Evolutionary conservation across 495 filamentous ascomycete genomes (phyloP), one percentile per base, ranked within the genome.

Genomic region (Podospora didyma): DNA sequence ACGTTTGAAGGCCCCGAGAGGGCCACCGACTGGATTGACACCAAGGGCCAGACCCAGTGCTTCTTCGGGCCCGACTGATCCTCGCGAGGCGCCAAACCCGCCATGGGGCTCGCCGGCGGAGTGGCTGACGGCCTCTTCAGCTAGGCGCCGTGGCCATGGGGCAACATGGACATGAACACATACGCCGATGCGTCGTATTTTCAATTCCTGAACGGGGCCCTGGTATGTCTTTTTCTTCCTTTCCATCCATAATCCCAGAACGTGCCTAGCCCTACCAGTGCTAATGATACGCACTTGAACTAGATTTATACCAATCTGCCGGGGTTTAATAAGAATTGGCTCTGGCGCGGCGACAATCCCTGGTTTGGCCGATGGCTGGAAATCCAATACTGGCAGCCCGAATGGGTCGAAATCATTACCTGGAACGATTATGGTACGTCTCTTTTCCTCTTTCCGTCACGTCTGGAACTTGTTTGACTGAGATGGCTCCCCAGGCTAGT

Each of bases 311-410:
- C 65, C 2, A 61, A 86, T 53, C 72, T 89, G 16, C 82, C 86
- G 3, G 65, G 73, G 6, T 79, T 76, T 53, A 73, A 71, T 57
- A 82, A 82, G 69, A 84, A 85, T 60, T 86, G 80, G 81, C 74
- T 82, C 2, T 82, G 82, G 61, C 78, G 76, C 1, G 73, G 73
- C 7, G 80, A 88, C 58, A 75, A 80, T 46, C 69, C 89, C 3
- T 90, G 87, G 88, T 78, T 79, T 31, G 69, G 76, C 31, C 77
- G 83, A n/a, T 86, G 84, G 83, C 62, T 69, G 12, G 63, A 84
- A 47, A 75, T 86, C 5, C 60, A 83, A 11, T 56, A 67, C 12
- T 62, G 81, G 2, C 59, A 75, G 31, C 81, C 84, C 26, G 72
- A 80, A 2, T 81, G 82, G 44, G 77, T 69, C 20, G 55, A 70